phyloP scores from a whole-genome alignment of 371 early-diverging fungal species.

The Mucor saturninus region DNA sequence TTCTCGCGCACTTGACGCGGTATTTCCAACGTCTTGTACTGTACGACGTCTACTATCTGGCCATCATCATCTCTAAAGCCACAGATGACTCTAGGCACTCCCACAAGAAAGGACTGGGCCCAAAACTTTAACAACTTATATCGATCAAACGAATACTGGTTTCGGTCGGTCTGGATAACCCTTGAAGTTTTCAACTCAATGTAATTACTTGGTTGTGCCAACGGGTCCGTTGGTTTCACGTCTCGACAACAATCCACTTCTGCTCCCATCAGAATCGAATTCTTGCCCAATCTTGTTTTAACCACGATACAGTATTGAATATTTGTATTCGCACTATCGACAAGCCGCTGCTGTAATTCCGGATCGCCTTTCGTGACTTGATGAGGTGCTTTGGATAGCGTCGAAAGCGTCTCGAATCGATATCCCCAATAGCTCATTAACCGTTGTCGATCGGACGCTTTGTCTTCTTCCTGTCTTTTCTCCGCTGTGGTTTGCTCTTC shows the following conservation, averaged over 20 bases:
- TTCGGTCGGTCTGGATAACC: slow-evolving; percentile 57
- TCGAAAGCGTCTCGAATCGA: slow-evolving; percentile 73
- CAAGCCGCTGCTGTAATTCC: slow-evolving; percentile 43
- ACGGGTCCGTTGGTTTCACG: slow-evolving; percentile 36
- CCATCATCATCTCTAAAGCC: slow-evolving; percentile 88
- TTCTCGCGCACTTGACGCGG: slow-evolving; percentile 76
- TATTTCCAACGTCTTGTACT: slow-evolving; percentile 78
- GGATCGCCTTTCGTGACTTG: slow-evolving; percentile 41
- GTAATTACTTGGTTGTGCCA: slow-evolving; percentile 62
- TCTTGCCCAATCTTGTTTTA: slow-evolving; percentile 72
- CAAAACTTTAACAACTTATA: slow-evolving; percentile 88
- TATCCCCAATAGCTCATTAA: slow-evolving; percentile 83
- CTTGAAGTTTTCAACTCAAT: slow-evolving; percentile 90
- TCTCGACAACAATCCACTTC: slow-evolving; percentile 88
- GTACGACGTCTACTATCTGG: slow-evolving; percentile 54
- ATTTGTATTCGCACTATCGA: slow-evolving; percentile 76
- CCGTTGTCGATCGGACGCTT: slow-evolving; percentile 60
- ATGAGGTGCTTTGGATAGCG: slow-evolving; percentile 54
- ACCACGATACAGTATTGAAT: slow-evolving; percentile 89
- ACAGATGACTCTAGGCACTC: slow-evolving; percentile 79
- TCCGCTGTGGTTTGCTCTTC: slow-evolving; percentile 73
- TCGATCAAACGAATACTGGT: slow-evolving; percentile 69
- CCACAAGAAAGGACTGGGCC: slow-evolving; percentile 93
- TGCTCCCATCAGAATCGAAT: slow-evolving; percentile 83
- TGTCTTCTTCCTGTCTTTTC: slow-evolving; percentile 40